Evolutionary conservation across 1,284 basidiomycete species (phyloP), one percentile per base, ranked within the genome.

Genomic region (Puccinia coronata): DNA sequence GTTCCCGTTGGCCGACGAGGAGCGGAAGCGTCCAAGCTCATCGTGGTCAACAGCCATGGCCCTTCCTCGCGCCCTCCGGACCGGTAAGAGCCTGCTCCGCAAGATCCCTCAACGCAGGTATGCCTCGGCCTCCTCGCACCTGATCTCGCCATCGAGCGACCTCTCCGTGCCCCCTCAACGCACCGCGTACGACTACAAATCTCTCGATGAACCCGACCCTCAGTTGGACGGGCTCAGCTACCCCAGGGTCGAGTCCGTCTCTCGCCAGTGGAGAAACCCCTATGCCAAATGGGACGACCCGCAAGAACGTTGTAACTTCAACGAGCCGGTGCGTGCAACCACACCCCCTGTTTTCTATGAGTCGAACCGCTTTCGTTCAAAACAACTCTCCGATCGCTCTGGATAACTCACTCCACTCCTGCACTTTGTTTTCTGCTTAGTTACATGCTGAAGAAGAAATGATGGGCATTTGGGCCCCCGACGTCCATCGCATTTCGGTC

Each of bases 401-500:
- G 20, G 0, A 16, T 61, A n/a, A n/a, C n/a, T n/a, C n/a, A n/a
- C n/a, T n/a, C n/a, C 49, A 20, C n/a, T 47, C 39, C 41, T 18
- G 8, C 34, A 23, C 12, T 4, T 61, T 75, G 8, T 16, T 31
- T 61, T 61, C 49, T 65, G 4, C 25, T 43, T 47, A 76, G 74
- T 31, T 76, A 39, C 74, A 76, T 65, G 74, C 74, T n/a, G 74
- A 76, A 65, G 74, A 76, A 49, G 74, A 76, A 49, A 76, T 76
- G 74, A 76, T 76, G 55, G 74, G 74, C 0, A 76, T 76, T 9
- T 76, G 74, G 74, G 74, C 74, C 25, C 74, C 74, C 6, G 74
- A 76, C 49, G 74, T 76, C 18, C 74, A 76, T 65, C 34, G 59
- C 6, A 76, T 76, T 57, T 76, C 74, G 25, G 57, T 65, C 12